Evolutionary conservation across 2,329 filamentous ascomycete genomes (phyloP).

Genomic region (Aspergillus sp.): DNA sequence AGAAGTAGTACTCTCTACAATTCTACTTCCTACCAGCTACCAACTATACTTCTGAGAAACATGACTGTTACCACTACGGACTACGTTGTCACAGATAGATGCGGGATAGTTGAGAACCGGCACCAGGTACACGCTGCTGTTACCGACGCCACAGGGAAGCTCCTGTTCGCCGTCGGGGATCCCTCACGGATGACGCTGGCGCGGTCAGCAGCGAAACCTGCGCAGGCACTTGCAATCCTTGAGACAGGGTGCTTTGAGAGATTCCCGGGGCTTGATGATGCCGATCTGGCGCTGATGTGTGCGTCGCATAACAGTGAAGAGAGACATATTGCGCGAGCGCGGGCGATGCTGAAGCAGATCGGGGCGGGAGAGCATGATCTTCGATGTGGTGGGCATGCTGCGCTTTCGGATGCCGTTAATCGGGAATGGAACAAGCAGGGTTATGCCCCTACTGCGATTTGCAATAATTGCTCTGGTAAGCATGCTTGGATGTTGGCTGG

Average conservation of each 20-base stretch:
- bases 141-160: constrained; percentile 37
- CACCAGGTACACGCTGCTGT: constrained; percentile 48
- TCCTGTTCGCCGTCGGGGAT: constrained; percentile 45
- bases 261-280: constrained; percentile 37
- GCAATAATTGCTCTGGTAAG: constrained; percentile 52
- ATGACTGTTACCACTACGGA: background rate
- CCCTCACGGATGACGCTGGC: constrained; percentile 44
- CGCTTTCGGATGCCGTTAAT: constrained; percentile 38
- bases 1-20: background rate
- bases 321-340: constrained; percentile 40
- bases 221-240: constrained; percentile 46
- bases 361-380: constrained; percentile 38
- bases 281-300: constrained; percentile 49
- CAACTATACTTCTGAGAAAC: background rate
- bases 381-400: constrained; percentile 45
- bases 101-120: constrained; percentile 44
- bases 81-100: constrained; percentile 39
- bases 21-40: background rate
- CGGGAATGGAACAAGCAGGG: constrained; percentile 41
- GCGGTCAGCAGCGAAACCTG: constrained; percentile 50
- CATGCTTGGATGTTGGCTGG: constrained; percentile 51
- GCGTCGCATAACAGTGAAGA: constrained; percentile 50
- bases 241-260: constrained; percentile 43
- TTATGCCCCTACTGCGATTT: constrained; percentile 39
- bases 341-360: constrained; percentile 39